Conservation (phyloP, 306 rosid genomes). For the Lathyrus aphaca region DNA sequence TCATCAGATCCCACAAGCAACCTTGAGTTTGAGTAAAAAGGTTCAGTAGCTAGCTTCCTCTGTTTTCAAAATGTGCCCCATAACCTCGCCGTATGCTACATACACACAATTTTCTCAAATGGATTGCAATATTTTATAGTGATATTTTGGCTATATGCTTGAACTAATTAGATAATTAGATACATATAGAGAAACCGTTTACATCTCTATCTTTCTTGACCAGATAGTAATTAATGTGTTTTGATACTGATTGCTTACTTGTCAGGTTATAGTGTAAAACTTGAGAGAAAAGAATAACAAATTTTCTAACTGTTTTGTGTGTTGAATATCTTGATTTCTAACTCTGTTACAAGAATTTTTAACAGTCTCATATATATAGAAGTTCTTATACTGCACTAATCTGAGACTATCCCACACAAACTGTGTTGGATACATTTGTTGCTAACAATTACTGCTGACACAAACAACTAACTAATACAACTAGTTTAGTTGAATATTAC, state of each 20-base stretch:
- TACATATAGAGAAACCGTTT: not conserved
- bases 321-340: too few relatives aligned
- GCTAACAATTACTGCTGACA: too few relatives aligned
- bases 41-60: not conserved
- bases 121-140: slow-evolving; percentile 6
- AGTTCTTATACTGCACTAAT: too few relatives aligned
- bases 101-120: not conserved
- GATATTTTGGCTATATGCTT: slow-evolving; percentile 5
- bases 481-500: too few relatives aligned
- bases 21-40: not conserved
- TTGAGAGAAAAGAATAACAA: too few relatives aligned
- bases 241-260: not conserved
- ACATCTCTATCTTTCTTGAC: slow-evolving; percentile 12
- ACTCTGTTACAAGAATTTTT: too few relatives aligned
- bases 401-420: too few relatives aligned
- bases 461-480: too few relatives aligned
- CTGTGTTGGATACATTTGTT: too few relatives aligned
- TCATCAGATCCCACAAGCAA: not conserved
- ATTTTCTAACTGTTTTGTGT: too few relatives aligned
- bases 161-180: not conserved
- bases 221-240: slow-evolving; percentile 2
- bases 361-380: too few relatives aligned
- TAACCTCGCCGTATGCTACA: not conserved
- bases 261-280: not conserved
- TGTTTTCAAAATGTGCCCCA: not conserved